Base-by-base conservation (phyloP, 768 basidiomycete genomes). In the Gymnopilus junonius region DNA sequence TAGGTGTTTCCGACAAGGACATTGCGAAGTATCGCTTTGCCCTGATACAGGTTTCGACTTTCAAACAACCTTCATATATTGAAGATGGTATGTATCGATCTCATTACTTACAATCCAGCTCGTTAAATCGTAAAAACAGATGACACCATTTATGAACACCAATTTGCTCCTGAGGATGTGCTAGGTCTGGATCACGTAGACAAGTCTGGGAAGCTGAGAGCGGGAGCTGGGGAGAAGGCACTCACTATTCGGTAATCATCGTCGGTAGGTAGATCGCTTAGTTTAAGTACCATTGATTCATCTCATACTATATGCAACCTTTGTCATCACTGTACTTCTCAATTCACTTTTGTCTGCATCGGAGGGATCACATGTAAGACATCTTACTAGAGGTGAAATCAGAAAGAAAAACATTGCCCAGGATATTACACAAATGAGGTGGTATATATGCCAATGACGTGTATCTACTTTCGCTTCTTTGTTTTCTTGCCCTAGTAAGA, bases 131-230 rank as follows among this genome's bases (percentile, higher is more conserved):
- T 12, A 29, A 35, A 14, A 7, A n/a, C 77, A 98, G 97, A 96
- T 57, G 97, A 99, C 69, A 91, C 92, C 23, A 91, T 99, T 65
- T 97, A 93, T 73, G 96, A 98, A 54, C 97, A 99, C 80, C 95
- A 97, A 72, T 99, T 97, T 76, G 89, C 90, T 32, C 90, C 93
- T 43, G 95, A 97, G 72, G 97, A 99, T 72, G 90, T 92, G 25
- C 85, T 99, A 51, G 97, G 96, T 39, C 82, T 99, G 70, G 97
- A 99, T 71, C 97, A 99, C 73, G 84, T 95, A 63, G 97, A 97
- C 79, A 96, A 91, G 81, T 91, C 93, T n/a, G 92, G 92, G 54
- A 92, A 89, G 81, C 83, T 91, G 70, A 84, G 92, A 74, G 82
- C 84, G 64, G 92, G 91, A 29, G 86, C 87, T 37, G 92, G 89